Evolutionary conservation across 1,284 basidiomycete species (phyloP), one percentile per base, ranked within the genome.

Genomic region (Coriolopsis trogii): DNA sequence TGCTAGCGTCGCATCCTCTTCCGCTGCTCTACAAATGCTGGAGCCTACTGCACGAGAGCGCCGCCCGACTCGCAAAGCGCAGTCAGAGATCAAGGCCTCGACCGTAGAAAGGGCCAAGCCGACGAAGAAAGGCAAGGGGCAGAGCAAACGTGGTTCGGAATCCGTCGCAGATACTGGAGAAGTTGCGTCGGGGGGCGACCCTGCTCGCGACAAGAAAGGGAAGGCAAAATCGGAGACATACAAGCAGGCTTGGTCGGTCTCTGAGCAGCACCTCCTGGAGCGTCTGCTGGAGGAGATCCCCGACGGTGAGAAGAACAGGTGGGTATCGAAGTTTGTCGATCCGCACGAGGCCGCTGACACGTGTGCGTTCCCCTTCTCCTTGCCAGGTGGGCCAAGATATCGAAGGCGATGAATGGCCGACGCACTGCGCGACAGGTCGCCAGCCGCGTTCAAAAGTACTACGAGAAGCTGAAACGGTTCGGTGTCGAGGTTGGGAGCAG

Each of bases 371-470:
- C 33, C 6, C n/a, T 16, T 6, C 13, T n/a, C n/a, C n/a, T 34
- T 34, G 44, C n/a, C 61, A 89, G 89, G 51, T 91, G 87, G 87
- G 75, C 82, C 46, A 87, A 89, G 67, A 91, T 91, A 43, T 91
- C 89, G 12, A 73, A 77, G 43, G 89, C 86, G 18, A 91, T 91
- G 89, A 74, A 82, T 49, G 89, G 89, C 2, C 73, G 74, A 41
- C 73, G 89, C 46, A 91, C 89, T 3, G 82, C 89, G 7, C 73
- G 89, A 53, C 89, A 91, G 69, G 89, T 91, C n/a, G 87, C 89
- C 23, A 90, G 87, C 70, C 79, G 89, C 18, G 89, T 91, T 44
- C 89, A 91, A 63, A 91, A 91, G 69, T 91, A 90, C 68, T 87
- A 89, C 65, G 86, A 88, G 64, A 91, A 91, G 72, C 67, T 91